Percentiles rank a stretch among this genome's conserved stretches.
Evolutionary conservation across 306 rosid genomes (phyloP).

Genomic region (Rubus idaeus): DNA sequence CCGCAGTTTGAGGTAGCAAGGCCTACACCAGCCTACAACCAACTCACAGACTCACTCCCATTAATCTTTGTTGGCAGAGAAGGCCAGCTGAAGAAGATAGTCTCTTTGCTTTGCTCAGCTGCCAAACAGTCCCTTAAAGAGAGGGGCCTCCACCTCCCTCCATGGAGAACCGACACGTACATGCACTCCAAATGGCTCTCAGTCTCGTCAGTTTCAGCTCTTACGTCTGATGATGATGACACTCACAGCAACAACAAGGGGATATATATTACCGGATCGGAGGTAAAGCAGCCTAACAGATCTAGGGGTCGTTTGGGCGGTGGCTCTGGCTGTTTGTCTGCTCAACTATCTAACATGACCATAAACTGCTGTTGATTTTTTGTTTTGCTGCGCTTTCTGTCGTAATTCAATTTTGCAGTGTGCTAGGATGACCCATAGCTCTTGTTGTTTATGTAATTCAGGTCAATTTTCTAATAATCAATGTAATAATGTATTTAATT

Average conservation of each 20-base stretch:
- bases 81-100: constrained; percentile 43
- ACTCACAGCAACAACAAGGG: neutral
- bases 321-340: constrained; percentile 51
- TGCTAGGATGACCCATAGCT: too few species aligned
- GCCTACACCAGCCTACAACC: constrained; percentile 52
- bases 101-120: constrained; percentile 53
- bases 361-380: constrained; percentile 43
- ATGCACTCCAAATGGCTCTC: constrained; percentile 55
- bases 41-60: constrained; percentile 52
- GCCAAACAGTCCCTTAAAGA: constrained; percentile 73
- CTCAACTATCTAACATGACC: constrained; percentile 59
- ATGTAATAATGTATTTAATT: too few species aligned
- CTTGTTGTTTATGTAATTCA: too few species aligned
- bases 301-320: constrained; percentile 26
- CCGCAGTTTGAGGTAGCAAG: constrained; percentile 75
- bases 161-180: constrained; percentile 67
- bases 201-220: neutral
- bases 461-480: too few species aligned
- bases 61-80: constrained; percentile 55
- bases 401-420: too few species aligned
- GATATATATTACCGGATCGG: constrained; percentile 29
- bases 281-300: constrained; percentile 39
- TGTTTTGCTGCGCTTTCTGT: too few species aligned
- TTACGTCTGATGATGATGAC: too few species aligned
- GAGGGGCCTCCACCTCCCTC: constrained; percentile 69